Evolutionary conservation across 2,329 filamentous ascomycete genomes (phyloP).

Genomic region (Ophiostoma angusticollis): DNA sequence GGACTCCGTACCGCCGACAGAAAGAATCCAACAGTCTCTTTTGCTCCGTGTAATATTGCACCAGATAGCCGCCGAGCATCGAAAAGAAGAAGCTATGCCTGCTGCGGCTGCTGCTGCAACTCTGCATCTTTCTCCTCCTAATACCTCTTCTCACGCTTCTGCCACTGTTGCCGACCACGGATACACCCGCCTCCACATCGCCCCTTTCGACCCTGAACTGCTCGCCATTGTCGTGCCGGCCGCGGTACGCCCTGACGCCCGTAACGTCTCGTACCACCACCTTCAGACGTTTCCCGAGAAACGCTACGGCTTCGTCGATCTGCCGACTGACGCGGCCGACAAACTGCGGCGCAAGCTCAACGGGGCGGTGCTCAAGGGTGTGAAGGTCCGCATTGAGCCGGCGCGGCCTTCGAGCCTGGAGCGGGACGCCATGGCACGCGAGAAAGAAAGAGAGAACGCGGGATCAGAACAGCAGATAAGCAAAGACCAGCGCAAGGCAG

Average conservation of each 20-base stretch:
- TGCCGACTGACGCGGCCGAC: constrained; percentile 72
- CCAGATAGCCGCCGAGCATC: neutral
- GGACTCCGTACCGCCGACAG: no score
- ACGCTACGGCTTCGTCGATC: constrained; percentile 78
- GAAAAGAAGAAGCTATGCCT: neutral
- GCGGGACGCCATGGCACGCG: neutral
- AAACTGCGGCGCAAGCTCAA: constrained; percentile 85
- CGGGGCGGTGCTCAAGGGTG: constrained; percentile 70
- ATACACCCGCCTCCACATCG: constrained; percentile 65
- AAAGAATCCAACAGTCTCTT: no score
- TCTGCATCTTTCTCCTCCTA: neutral
- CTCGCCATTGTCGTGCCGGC: constrained; percentile 59
- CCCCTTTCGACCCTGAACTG: constrained; percentile 67
- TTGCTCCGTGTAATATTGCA: no score
- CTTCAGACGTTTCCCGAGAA: constrained; percentile 82
- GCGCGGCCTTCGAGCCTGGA: constrained; percentile 29
- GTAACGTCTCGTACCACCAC: constrained; percentile 77
- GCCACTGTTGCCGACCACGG: constrained; percentile 6
- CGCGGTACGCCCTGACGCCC: constrained; percentile 50
- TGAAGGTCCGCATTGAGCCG: constrained; percentile 73
- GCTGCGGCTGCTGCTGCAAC: neutral
- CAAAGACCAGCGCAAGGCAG: neutral
- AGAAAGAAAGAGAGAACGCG: constrained; percentile 10
- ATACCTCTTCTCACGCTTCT: neutral
- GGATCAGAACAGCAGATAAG: neutral